Conservation (phyloP, 495 filamentous ascomycete genomes). For the Xylaria telfairii region DNA sequence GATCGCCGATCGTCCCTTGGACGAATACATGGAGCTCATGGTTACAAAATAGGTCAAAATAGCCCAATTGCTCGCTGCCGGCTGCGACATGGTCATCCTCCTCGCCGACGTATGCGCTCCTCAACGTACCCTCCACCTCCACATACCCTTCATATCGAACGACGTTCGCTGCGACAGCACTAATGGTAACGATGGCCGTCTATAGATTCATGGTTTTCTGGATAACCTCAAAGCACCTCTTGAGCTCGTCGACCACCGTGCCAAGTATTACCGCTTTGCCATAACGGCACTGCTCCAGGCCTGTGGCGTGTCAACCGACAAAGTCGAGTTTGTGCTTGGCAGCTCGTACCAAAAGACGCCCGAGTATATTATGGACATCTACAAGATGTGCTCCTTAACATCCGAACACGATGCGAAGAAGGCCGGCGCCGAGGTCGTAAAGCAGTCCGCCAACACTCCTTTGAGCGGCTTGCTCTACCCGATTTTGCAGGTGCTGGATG, state of each 20-base stretch:
- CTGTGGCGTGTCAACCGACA: slow-evolving; percentile 75
- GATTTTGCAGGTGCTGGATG: slow-evolving; percentile 88
- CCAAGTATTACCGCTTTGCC: slow-evolving; percentile 71
- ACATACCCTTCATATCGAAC: neutral
- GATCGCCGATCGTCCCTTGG: too few species aligned
- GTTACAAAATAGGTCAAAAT: slow-evolving; percentile 67
- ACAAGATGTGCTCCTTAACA: slow-evolving; percentile 63
- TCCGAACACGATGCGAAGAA: slow-evolving; percentile 77
- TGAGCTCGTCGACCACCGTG: slow-evolving; percentile 81
- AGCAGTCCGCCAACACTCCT: slow-evolving; percentile 78
- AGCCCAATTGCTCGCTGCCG: slow-evolving; percentile 83
- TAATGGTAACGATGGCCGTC: neutral
- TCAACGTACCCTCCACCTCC: neutral
- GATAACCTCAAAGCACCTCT: slow-evolving; percentile 86
- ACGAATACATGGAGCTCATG: neutral
- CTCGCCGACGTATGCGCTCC: slow-evolving; percentile 69
- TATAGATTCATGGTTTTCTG: slow-evolving; percentile 67
- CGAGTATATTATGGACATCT: slow-evolving; percentile 80
- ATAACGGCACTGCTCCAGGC: slow-evolving; percentile 72
- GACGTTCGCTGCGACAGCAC: neutral
- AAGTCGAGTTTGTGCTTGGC: slow-evolving; percentile 84
- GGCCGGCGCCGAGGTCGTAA: slow-evolving; percentile 91
- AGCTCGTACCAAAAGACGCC: slow-evolving; percentile 77
- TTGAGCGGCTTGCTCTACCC: slow-evolving; percentile 86
- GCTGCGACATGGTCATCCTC: slow-evolving; percentile 80